Conservation (phyloP, 257 asterid genomes). For the Solanum clarkiae region DNA sequence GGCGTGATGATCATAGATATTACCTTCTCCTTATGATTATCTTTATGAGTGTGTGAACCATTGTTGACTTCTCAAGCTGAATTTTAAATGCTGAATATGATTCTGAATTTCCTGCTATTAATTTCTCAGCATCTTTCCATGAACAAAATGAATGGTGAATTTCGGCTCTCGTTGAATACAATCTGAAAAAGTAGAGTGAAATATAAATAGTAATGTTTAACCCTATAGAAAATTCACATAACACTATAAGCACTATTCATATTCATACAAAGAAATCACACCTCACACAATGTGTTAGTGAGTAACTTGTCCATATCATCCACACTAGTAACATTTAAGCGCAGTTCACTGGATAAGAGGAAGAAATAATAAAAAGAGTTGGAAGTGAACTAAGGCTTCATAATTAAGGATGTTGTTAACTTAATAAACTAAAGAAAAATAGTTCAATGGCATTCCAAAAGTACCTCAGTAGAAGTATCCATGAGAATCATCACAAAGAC, state of each 20-base stretch:
- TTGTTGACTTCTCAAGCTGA: constrained; percentile 16
- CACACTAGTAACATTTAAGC: constrained; percentile 41
- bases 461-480: constrained; percentile 92
- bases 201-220: background rate
- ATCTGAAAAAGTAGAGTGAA: constrained; percentile 32
- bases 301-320: constrained; percentile 62
- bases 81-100: too few relatives aligned
- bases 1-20: background rate
- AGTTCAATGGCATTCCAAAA: background rate
- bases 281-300: constrained; percentile 73
- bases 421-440: background rate
- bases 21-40: constrained; percentile 77
- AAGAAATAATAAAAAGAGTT: background rate
- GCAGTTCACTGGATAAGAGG: constrained; percentile 51
- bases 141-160: constrained; percentile 33
- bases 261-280: constrained; percentile 4
- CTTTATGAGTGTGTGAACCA: constrained; percentile 63
- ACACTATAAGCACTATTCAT: background rate
- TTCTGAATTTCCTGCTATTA: too few relatives aligned
- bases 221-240: background rate
- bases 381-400: background rate
- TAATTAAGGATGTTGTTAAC: background rate
- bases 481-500: constrained; percentile 60
- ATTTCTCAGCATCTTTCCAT: too few relatives aligned
- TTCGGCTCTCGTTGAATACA: constrained; percentile 56